These are phyloP conservation scores for Cryptococcus sp. DNA, from an alignment of 1,284 basidiomycete species.

Conservation along the genomic window DNA sequence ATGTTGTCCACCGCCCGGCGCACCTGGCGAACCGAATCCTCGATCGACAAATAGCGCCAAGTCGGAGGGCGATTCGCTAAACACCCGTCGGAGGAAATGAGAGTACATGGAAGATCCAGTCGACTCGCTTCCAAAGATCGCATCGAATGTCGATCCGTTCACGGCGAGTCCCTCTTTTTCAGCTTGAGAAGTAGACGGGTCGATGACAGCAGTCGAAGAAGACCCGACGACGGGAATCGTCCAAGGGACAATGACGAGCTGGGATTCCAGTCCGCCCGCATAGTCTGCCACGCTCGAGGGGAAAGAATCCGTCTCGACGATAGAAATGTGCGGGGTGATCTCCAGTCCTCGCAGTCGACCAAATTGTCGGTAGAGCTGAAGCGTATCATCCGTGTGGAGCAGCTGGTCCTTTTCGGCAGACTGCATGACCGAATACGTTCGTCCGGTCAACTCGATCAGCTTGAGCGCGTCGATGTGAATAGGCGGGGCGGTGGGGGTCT, in stretches of 20 bases:
- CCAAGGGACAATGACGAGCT: conserved; percentile 83
- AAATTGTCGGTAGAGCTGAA: conserved; percentile 71
- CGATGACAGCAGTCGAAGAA: conserved; percentile 53
- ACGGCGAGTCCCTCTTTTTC: conserved; percentile 12
- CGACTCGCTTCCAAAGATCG: conserved; percentile 38
- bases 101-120: conserved; percentile 55
- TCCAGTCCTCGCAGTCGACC: conserved; percentile 65
- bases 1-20: conserved; percentile 52
- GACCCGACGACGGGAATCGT: conserved; percentile 40
- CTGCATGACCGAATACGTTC: conserved; percentile 78
- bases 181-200: conserved; percentile 24
- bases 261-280: conserved; percentile 55
- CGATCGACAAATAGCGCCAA: conserved; percentile 78
- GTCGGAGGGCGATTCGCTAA: conserved; percentile 57
- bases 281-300: conserved; percentile 62
- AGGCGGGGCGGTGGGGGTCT: not conserved
- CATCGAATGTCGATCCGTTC: conserved; percentile 31
- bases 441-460: conserved; percentile 79
- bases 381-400: conserved; percentile 67
- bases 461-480: conserved; percentile 63
- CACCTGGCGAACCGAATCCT: conserved; percentile 47
- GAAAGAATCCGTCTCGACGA: conserved; percentile 68
- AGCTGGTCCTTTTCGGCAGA: conserved; percentile 65
- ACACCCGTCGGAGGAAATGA: conserved; percentile 73
- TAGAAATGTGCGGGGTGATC: conserved; percentile 58